Evolutionary conservation across 1,284 basidiomycete species (phyloP).

Genomic region (Tilletia walkeri): DNA sequence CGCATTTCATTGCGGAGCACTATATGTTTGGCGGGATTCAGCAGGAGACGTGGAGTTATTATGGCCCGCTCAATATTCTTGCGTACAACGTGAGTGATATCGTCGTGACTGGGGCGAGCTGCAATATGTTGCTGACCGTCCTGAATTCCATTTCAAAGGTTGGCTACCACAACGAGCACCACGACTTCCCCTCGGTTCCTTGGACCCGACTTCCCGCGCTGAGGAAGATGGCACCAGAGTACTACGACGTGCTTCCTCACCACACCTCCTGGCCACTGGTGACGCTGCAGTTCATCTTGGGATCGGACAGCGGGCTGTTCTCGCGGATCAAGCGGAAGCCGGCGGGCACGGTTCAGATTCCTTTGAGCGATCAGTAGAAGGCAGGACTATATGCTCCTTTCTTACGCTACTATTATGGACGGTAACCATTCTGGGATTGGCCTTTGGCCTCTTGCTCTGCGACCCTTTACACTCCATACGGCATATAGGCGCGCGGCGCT

Average conservation of each 20-base stretch:
- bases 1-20: conserved; percentile 90
- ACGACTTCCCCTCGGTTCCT: conserved; percentile 92
- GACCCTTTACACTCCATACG: no score
- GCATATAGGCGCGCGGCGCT: no score
- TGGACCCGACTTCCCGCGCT: conserved; percentile 92
- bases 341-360: conserved; percentile 11
- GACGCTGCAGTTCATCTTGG: conserved; percentile 87
- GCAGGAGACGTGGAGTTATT: conserved; percentile 97
- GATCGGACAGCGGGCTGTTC: conserved; percentile 43
- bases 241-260: conserved; percentile 80
- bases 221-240: conserved; percentile 80
- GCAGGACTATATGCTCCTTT: no score
- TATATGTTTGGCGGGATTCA: conserved; percentile 54
- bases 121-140: neutral
- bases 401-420: no score
- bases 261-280: conserved; percentile 94
- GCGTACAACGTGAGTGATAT: conserved; percentile 79
- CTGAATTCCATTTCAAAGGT: conserved; percentile 61
- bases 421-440: no score
- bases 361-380: neutral
- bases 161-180: conserved; percentile 98
- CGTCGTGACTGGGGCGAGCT: neutral
- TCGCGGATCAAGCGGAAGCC: conserved; percentile 42
- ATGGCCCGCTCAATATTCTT: conserved; percentile 83
- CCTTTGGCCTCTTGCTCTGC: no score